Percentiles rank a stretch among this genome's conserved stretches.
These are phyloP conservation scores for Rubroboletus pulcherrimus DNA, from an alignment of 768 basidiomycete species.

Conservation along the genomic window DNA sequence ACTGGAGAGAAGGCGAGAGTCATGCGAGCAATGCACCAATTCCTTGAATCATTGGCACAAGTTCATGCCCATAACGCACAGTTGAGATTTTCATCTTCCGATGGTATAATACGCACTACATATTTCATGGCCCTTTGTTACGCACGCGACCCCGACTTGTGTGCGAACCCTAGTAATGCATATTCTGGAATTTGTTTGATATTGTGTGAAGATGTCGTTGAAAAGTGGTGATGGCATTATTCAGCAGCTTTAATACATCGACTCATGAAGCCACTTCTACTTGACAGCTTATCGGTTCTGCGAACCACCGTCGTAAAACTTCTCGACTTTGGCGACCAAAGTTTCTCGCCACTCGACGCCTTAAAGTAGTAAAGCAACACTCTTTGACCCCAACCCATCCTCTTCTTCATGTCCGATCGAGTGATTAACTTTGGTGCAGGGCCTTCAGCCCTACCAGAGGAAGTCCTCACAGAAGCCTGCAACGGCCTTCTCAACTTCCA, in stretches of 20 bases:
- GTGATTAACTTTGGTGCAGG: slow-evolving; percentile 92
- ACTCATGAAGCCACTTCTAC: not conserved
- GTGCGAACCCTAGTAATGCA: not conserved
- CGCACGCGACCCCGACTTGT: not conserved
- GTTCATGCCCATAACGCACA: not conserved
- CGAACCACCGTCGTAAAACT: not conserved
- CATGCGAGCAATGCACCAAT: slow-evolving; percentile 19
- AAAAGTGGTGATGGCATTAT: not conserved
- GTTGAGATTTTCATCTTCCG: not conserved
- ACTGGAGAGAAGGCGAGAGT: slow-evolving; percentile 34
- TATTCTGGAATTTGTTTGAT: not conserved
- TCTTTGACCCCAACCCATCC: not conserved
- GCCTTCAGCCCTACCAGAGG: slow-evolving; percentile 86
- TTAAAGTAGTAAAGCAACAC: not conserved
- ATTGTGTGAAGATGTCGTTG: not conserved
- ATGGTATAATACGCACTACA: not conserved
- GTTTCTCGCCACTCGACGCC: not conserved
- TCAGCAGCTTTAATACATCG: not conserved
- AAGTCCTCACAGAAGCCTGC: slow-evolving; percentile 80
- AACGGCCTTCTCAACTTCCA: slow-evolving; percentile 87
- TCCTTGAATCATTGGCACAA: slow-evolving; percentile 4
- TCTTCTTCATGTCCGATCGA: slow-evolving; percentile 34
- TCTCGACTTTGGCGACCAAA: not conserved
- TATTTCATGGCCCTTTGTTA: not conserved
- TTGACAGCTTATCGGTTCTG: not conserved